phyloP scores from a whole-genome alignment of 2,329 filamentous ascomycete genomes.

The Cladosporium oxysporum region DNA sequence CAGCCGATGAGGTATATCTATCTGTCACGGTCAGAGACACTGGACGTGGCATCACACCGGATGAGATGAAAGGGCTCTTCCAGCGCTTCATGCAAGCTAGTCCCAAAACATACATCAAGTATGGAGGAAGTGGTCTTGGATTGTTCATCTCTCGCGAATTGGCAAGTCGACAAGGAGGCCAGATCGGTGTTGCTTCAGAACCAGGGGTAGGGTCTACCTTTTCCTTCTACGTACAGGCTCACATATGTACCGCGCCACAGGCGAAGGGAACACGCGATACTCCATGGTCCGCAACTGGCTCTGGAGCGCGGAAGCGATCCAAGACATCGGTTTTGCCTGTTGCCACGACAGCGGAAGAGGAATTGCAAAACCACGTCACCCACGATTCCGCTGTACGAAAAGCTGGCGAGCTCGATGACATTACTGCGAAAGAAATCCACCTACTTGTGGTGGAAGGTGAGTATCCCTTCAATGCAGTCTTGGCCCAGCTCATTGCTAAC shows the following conservation, averaged over 20 bases:
- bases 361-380: slow-evolving; percentile 5
- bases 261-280: not conserved
- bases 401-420: not conserved
- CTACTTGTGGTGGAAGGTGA: slow-evolving; percentile 32
- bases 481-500: not conserved
- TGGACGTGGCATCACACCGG: slow-evolving; percentile 42
- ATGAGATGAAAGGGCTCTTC: slow-evolving; percentile 57
- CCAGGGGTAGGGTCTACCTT: slow-evolving; percentile 65
- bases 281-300: too few species aligned
- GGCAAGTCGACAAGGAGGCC: slow-evolving; percentile 69
- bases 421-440: slow-evolving; percentile 1
- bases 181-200: slow-evolving; percentile 64
- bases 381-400: not conserved
- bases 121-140: slow-evolving; percentile 70
- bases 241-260: slow-evolving; percentile 1
- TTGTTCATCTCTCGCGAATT: slow-evolving; percentile 58
- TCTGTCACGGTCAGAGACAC: slow-evolving; percentile 43
- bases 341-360: not conserved
- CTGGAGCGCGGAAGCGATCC: not conserved
- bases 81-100: slow-evolving; percentile 69
- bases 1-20: slow-evolving; percentile 26
- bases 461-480: not conserved
- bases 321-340: not conserved
- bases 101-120: slow-evolving; percentile 66
- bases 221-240: slow-evolving; percentile 56